Evolutionary conservation across 2,329 filamentous ascomycete species (phyloP).

Genomic region (Chaetomiaceae sp.): DNA sequence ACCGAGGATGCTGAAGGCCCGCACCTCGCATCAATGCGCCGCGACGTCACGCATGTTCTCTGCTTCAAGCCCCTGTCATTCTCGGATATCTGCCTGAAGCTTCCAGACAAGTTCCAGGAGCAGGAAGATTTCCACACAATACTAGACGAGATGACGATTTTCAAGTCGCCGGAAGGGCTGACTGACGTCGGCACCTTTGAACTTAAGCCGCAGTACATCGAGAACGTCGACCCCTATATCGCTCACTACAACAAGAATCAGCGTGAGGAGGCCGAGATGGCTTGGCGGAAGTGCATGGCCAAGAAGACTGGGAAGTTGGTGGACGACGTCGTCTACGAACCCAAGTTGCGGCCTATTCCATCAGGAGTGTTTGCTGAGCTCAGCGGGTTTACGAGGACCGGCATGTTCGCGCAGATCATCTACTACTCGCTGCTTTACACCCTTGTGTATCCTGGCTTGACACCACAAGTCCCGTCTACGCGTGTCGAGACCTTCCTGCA

Average conservation of each 20-base stretch:
- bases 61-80: slow-evolving; percentile 96
- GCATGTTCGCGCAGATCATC: slow-evolving; percentile 84
- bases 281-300: slow-evolving; percentile 81
- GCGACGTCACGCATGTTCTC: slow-evolving; percentile 87
- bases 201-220: slow-evolving; percentile 77
- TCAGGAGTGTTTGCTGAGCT: slow-evolving; percentile 74
- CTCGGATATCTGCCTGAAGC: slow-evolving; percentile 79
- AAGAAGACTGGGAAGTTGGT: slow-evolving; percentile 77
- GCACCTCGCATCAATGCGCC: slow-evolving; percentile 68
- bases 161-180: slow-evolving; percentile 84
- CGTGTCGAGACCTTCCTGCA: slow-evolving; percentile 89
- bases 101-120: slow-evolving; percentile 86
- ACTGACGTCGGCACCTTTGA: slow-evolving; percentile 94
- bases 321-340: slow-evolving; percentile 87
- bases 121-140: slow-evolving; percentile 82
- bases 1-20: slow-evolving; percentile 61
- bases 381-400: slow-evolving; percentile 73
- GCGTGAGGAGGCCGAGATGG: slow-evolving; percentile 86
- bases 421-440: slow-evolving; percentile 85
- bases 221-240: slow-evolving; percentile 90
- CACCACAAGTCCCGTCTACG: slow-evolving; percentile 71
- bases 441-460: slow-evolving; percentile 62
- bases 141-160: slow-evolving; percentile 81
- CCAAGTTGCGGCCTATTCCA: slow-evolving; percentile 70
- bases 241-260: slow-evolving; percentile 97